These are phyloP conservation scores for Oryza longistaminata DNA, from an alignment of 176 grass and related monocot species.

Conservation along the genomic window DNA sequence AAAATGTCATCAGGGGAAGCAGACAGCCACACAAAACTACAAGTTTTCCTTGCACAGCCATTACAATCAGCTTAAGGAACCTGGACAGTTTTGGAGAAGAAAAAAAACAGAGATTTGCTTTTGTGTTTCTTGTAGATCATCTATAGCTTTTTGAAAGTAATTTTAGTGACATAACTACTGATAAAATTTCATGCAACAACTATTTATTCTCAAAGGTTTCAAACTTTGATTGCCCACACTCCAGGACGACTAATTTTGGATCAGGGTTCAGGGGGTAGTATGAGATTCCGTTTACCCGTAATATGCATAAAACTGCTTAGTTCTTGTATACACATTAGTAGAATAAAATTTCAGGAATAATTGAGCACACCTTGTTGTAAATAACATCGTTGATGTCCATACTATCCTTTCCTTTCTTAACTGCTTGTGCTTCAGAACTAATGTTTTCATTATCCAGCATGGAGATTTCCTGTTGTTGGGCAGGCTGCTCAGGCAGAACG, in stretches of 20 bases:
- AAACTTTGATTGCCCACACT: not conserved
- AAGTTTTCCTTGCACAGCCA: too few relatives aligned
- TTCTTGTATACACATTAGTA: not conserved
- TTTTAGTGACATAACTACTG: not conserved
- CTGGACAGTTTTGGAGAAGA: too few relatives aligned
- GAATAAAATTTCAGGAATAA: constrained; percentile 3
- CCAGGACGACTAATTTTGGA: not conserved
- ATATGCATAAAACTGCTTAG: not conserved
- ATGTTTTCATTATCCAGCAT: not conserved
- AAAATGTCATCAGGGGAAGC: too few relatives aligned
- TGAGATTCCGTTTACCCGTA: not conserved
- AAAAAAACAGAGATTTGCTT: too few relatives aligned
- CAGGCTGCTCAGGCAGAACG: not conserved
- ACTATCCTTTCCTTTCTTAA: constrained; percentile 7
- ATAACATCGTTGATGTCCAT: constrained; percentile 8
- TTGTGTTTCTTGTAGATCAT: too few relatives aligned
- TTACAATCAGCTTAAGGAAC: too few relatives aligned
- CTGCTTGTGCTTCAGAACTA: constrained; percentile 29
- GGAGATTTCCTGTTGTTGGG: constrained; percentile 7
- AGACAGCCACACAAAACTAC: too few relatives aligned
- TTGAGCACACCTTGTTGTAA: constrained; percentile 32
- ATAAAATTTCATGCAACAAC: not conserved
- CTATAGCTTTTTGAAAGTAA: not conserved
- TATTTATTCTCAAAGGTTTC: not conserved
- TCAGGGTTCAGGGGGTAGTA: not conserved